Base-by-base conservation (phyloP, 2,329 filamentous ascomycete species). In the Annulohypoxylon truncatum region DNA sequence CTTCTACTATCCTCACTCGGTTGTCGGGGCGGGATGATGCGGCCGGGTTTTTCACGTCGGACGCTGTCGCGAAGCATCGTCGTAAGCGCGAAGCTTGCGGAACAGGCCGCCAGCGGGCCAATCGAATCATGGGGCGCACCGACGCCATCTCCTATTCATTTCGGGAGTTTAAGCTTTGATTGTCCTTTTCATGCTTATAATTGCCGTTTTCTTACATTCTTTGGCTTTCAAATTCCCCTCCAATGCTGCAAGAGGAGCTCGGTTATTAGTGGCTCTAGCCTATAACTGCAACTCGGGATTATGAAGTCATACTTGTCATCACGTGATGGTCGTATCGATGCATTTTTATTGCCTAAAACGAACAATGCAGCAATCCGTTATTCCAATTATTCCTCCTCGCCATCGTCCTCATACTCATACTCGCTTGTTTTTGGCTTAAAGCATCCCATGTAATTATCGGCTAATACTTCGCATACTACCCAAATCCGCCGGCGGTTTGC, bases 1-100 rank as follows among this genome's bases (percentile, higher is more conserved):
- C 90, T 76, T 92, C 90, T 54, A 92, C 86, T 47, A 92, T 87
- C 18, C 70, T 72, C 10, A 79, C 75, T 56, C 68, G 57, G 40
- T 76, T 76, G 57, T 75, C 72, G n/a, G 72, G 53, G 22, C 66
- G 69, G 4, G 51, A 33, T n/a, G 61, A 33, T 4, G 64, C 64
- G 1, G 59, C 33, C 29, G 71, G 64, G 53, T 72, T 66, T 61
- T 61, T 68, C 15, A 74, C 38, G 56, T 76, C 75, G 12, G 76
- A 76, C 22, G 75, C 72, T 54, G 76, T 78, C 61, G 76, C 75
- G 55, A 73, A 76, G 58, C 71, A 55, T 64, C 73, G 69, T 67
- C 67, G 72, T 22, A 69, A 35, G 44, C 54, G 66, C 7, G 65
- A 65, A 66, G 57, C 59, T 20, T 53, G 42, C 20, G 61, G 65